phyloP scores from a whole-genome alignment of 306 rosid species.

The Dicorynia guianensis region DNA sequence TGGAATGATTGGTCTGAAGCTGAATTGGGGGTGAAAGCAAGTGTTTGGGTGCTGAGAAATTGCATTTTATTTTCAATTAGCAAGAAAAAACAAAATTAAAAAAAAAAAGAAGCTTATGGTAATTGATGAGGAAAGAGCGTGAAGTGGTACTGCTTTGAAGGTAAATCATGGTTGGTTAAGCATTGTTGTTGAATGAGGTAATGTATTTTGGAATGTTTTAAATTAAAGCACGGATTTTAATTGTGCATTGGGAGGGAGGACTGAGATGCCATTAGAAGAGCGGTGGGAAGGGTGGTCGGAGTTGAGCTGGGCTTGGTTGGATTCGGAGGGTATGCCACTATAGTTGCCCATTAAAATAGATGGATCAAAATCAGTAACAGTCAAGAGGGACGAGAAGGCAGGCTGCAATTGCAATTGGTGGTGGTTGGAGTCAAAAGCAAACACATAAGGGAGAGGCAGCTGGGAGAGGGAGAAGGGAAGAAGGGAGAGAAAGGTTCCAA shows the following conservation, averaged over 20 bases:
- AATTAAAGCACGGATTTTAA: constrained; percentile 18
- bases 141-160: constrained; percentile 7
- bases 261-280: constrained; percentile 44
- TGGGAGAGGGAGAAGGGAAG: too few relatives aligned
- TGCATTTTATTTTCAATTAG: too few relatives aligned
- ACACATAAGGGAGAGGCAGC: too few relatives aligned
- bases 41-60: too few relatives aligned
- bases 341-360: constrained; percentile 64
- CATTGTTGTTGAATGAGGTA: constrained; percentile 49
- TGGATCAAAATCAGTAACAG: constrained; percentile 38
- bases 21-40: too few relatives aligned
- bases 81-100: too few relatives aligned
- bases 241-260: constrained; percentile 63
- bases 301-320: constrained; percentile 25
- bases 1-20: too few relatives aligned
- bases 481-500: too few relatives aligned
- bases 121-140: constrained; percentile 13
- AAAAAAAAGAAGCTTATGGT: not conserved
- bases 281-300: constrained; percentile 18
- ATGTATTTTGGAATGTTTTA: constrained; percentile 37
- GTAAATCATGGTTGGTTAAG: constrained; percentile 30
- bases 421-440: not conserved
- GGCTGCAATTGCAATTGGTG: not conserved
- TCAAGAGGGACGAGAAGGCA: constrained; percentile 33
- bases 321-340: constrained; percentile 44